These are phyloP conservation scores for Gynostemma pentaphyllum DNA, from an alignment of 306 rosid species.

Conservation along the genomic window DNA sequence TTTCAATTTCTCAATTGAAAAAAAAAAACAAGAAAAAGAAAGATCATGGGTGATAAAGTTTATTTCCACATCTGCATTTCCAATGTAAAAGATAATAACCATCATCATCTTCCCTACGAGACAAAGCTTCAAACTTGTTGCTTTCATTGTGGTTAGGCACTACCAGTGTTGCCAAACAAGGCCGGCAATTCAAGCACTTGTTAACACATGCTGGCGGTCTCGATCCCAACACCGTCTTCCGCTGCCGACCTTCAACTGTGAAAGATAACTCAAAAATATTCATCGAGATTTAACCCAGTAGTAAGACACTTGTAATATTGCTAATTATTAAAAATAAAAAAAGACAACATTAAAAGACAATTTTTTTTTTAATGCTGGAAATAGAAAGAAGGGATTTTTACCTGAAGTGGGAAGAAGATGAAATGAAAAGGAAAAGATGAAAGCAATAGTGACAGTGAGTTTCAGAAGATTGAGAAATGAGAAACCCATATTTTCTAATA, in stretches of 20 bases:
- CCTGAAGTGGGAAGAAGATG: neutral
- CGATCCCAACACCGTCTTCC: constrained; percentile 58
- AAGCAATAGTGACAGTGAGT: neutral
- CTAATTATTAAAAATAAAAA: no score
- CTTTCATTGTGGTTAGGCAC: constrained; percentile 39
- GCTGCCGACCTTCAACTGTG: neutral
- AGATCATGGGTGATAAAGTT: constrained; percentile 48
- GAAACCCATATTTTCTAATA: no score
- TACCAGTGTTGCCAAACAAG: constrained; percentile 67
- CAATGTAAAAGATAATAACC: constrained; percentile 70
- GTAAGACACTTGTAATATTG: no score
- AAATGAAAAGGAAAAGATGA: neutral
- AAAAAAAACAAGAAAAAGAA: neutral
- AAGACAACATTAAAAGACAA: no score
- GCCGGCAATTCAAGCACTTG: constrained; percentile 75
- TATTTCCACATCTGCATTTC: constrained; percentile 80
- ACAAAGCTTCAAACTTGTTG: constrained; percentile 16
- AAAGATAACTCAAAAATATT: no score
- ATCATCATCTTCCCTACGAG: constrained; percentile 38
- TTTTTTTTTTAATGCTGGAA: neutral
- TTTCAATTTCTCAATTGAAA: no score
- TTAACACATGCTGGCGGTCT: constrained; percentile 70
- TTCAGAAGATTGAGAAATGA: neutral
- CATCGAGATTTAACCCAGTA: no score
- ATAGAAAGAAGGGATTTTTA: neutral